Percentiles rank a stretch among this genome's conserved stretches.
These are phyloP conservation scores for Exophiala oligosperma DNA, from an alignment of 2,329 filamentous ascomycete species.

Conservation along the genomic window DNA sequence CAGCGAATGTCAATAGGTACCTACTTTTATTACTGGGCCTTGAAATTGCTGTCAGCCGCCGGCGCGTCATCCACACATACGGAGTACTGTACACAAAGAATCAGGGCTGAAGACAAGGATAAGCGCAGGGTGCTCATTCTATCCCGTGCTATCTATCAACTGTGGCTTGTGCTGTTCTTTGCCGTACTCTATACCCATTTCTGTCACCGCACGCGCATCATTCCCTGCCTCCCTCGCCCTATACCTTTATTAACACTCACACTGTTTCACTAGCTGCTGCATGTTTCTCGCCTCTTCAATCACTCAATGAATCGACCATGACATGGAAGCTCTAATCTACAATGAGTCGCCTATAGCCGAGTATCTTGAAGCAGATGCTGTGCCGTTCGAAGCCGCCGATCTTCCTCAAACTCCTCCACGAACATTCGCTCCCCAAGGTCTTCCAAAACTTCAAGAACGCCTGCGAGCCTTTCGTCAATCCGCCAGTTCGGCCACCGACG, in stretches of 20 bases:
- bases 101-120: no score
- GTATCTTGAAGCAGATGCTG: constrained; percentile 77
- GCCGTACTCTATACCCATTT: neutral
- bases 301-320: constrained; percentile 26
- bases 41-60: neutral
- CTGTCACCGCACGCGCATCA: neutral
- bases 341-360: constrained; percentile 84
- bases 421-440: constrained; percentile 49
- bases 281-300: neutral
- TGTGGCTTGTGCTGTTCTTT: neutral
- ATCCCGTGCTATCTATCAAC: neutral
- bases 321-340: constrained; percentile 85
- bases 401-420: constrained; percentile 39
- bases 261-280: constrained; percentile 6
- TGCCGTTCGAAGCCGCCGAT: constrained; percentile 39
- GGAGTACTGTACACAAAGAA: no score
- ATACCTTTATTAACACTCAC: neutral
- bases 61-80: neutral
- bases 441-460: constrained; percentile 19
- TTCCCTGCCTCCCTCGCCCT: constrained; percentile 1
- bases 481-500: constrained; percentile 20
- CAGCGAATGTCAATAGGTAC: neutral
- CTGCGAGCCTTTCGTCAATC: constrained; percentile 22
- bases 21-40: neutral
- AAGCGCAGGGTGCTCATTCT: no score